A percentile compares a stretch with the other conserved stretches of the same genome.
Conservation (phyloP, 202 grass and related monocot genomes). For the Schoenoplectus tabernaemontani region DNA sequence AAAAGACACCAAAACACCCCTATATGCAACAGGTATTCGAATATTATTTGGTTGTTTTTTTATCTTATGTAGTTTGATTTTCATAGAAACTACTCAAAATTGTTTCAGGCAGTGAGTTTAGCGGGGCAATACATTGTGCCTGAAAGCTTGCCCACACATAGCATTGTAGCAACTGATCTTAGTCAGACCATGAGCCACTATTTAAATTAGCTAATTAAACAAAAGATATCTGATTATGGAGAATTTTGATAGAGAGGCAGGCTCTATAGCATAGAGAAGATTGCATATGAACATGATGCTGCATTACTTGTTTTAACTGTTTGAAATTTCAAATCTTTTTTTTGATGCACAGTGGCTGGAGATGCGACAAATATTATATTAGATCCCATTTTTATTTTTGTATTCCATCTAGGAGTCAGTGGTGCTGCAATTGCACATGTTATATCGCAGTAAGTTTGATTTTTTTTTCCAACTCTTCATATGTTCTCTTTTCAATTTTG, state of each 20-base stretch:
- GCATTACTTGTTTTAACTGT: neutral
- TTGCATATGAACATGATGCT: conserved; percentile 4
- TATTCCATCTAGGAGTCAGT: conserved; percentile 63
- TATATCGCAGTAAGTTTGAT: conserved; percentile 89
- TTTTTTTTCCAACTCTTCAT: neutral
- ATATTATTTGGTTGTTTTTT: neutral
- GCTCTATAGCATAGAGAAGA: neutral
- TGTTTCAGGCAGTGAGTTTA: neutral
- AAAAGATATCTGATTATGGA: neutral
- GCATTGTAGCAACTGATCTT: neutral
- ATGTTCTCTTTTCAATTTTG: neutral
- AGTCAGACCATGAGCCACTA: neutral
- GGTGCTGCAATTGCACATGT: conserved; percentile 96
- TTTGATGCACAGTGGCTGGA: conserved; percentile 57
- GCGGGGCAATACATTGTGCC: neutral
- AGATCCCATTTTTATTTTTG: conserved; percentile 95
- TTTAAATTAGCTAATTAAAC: neutral
- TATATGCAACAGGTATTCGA: conserved; percentile 79
- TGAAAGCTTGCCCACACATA: neutral
- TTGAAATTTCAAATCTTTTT: conserved; percentile 22
- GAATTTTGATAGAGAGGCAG: neutral
- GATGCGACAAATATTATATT: conserved; percentile 77
- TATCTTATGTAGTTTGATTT: conserved; percentile 11
- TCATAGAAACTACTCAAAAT: neutral
- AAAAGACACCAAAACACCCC: conserved; percentile 85